Conservation (phyloP, 2,329 filamentous ascomycete species). For the Trichophyton mentagrophytes region DNA sequence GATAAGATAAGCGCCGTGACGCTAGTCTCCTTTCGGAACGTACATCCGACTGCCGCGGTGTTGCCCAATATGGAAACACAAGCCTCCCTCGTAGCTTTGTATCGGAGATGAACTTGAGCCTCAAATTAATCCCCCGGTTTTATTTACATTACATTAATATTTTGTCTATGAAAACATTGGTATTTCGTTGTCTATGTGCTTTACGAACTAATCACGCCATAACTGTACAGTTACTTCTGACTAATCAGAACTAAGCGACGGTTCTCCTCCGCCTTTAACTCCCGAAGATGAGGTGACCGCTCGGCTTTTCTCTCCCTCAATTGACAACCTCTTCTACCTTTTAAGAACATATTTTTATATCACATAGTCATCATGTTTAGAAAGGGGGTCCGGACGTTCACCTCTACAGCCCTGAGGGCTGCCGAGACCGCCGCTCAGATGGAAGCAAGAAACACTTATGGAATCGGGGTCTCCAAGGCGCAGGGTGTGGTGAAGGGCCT, state of each 20-base stretch:
- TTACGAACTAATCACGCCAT: neutral
- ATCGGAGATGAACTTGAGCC: neutral
- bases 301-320: neutral
- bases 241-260: neutral
- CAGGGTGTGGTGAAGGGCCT: constrained; percentile 69
- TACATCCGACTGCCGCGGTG: neutral
- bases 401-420: constrained; percentile 47
- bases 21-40: neutral
- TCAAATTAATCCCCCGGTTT: neutral
- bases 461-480: constrained; percentile 61
- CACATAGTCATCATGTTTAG: constrained; percentile 48
- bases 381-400: constrained; percentile 54
- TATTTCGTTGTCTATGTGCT: neutral
- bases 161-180: neutral
- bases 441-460: constrained; percentile 45
- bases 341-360: neutral
- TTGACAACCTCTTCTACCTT: neutral
- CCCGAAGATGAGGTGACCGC: neutral
- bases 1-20: constrained; percentile 3
- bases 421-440: constrained; percentile 34
- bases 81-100: neutral
- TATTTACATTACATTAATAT: neutral
- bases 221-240: neutral
- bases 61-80: neutral
- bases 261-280: neutral